Evolutionary conservation across 352 stramenopile genomes (phyloP).

Genomic region (Saprolegnia diclina): DNA sequence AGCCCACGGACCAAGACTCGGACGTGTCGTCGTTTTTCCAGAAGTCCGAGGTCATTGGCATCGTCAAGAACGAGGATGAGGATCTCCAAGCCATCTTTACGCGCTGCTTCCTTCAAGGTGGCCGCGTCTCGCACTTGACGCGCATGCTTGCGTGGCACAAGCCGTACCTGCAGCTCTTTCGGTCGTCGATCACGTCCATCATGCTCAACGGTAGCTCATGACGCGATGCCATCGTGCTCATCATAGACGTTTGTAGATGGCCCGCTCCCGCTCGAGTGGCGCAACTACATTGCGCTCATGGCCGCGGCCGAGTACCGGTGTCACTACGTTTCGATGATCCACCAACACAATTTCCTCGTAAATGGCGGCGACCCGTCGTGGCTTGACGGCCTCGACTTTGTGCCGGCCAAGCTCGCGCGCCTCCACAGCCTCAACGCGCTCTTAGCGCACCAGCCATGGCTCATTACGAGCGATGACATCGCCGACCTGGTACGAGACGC

Average conservation of each 20-base stretch:
- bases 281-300: conserved; percentile 82
- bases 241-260: conserved; percentile 41
- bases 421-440: conserved; percentile 78
- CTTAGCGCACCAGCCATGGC: conserved; percentile 80
- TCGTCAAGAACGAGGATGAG: conserved; percentile 41
- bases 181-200: conserved; percentile 52
- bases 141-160: conserved; percentile 76
- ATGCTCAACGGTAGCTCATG: conserved; percentile 37
- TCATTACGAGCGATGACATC: conserved; percentile 70
- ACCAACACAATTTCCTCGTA: conserved; percentile 81
- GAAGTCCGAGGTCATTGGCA: conserved; percentile 31
- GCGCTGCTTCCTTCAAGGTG: conserved; percentile 53
- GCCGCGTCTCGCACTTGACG: conserved; percentile 66
- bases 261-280: conserved; percentile 70
- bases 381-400: conserved; percentile 78
- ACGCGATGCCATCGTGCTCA: neutral
- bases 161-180: conserved; percentile 68
- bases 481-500: conserved; percentile 51
- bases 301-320: conserved; percentile 67
- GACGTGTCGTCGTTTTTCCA: conserved; percentile 71
- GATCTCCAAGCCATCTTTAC: conserved; percentile 50
- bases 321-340: conserved; percentile 69
- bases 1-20: conserved; percentile 25
- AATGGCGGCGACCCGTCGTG: conserved; percentile 73
- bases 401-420: conserved; percentile 74